Evolutionary conservation across 2,329 filamentous ascomycete species (phyloP).

Genomic region (Ambrosiella xylebori): DNA sequence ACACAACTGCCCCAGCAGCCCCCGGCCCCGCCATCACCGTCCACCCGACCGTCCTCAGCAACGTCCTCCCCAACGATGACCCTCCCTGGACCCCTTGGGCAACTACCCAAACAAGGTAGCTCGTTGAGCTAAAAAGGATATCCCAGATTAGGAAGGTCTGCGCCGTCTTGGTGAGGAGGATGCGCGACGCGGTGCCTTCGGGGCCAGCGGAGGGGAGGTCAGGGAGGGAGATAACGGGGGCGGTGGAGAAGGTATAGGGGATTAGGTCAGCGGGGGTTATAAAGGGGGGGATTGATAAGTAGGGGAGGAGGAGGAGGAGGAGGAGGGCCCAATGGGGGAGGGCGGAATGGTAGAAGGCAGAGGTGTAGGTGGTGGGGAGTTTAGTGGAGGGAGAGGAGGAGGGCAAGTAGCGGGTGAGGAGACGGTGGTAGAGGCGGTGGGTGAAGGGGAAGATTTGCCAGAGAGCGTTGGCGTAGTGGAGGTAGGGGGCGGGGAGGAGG

Average conservation of each 20-base stretch:
- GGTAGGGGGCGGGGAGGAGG: not conserved
- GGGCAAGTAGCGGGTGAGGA: not conserved
- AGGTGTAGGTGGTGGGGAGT: not conserved
- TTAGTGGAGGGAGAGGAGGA: not conserved
- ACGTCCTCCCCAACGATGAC: not conserved
- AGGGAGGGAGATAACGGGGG: not conserved
- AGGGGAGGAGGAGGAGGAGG: not conserved
- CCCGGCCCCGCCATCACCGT: not conserved
- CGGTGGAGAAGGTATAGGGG: not conserved
- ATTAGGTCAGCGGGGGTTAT: not conserved
- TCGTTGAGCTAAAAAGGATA: not conserved
- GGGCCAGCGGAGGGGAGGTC: not conserved
- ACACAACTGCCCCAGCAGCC: not conserved
- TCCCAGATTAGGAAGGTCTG: constrained; percentile 7
- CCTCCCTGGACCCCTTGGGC: not conserved
- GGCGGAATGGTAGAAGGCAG: not conserved
- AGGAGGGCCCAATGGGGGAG: not conserved
- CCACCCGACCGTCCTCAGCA: not conserved
- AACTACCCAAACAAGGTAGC: not conserved
- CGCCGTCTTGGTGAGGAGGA: not conserved
- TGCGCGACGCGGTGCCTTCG: not conserved
- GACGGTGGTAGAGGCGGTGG: not conserved
- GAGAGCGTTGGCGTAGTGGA: constrained; percentile 4
- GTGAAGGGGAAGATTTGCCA: constrained; percentile 10
- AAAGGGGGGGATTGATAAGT: not conserved